Base-by-base conservation (phyloP, 1,284 basidiomycete genomes). In the Cronartium quercuum region DNA sequence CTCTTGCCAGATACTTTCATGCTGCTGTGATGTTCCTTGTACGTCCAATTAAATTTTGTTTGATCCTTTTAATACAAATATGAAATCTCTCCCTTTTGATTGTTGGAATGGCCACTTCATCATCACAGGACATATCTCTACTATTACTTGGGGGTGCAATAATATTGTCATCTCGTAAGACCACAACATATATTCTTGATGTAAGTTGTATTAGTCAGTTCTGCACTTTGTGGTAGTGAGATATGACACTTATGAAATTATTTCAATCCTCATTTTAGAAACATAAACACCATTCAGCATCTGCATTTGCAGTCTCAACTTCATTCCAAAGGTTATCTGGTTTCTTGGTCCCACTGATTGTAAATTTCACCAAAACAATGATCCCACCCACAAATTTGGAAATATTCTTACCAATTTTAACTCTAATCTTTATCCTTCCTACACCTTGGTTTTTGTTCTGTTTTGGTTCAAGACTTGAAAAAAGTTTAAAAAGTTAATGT, bases 121-220 rank as follows among this genome's bases (percentile, higher is more conserved):
- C n/a, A n/a, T n/a, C n/a, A 13, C 51, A 69, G 68, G 68, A 69
- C 61, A 9, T 69, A 34, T 55, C 57, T n/a, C 58, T 62, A 3
- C 62, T 69, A 40, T 69, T 37, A 40, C 35, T 69, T 41, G 68
- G 68, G 18, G 68, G 57, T 35, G 68, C 57, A 13, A 60, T 69
- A 35, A 69, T 60, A 24, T 61, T 69, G 58, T 55, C 57, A 6
- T 40, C 44, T 29, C 57, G 68, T 2, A 69, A 69, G 61, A 58
- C 68, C n/a, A 58, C 57, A 60, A 41, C 68, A 5, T 69, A 69
- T 60, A 62, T 62, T 47, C 60, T 69, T 60, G 68, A 69, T 44
- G 68, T 69, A 60, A 60, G 68, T 69, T 47, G n/a, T n/a, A 24
- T 35, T 13, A 15, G 24, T 7, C 24, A 1, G 10, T 9, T 66